Percentiles rank a stretch among this genome's conserved stretches.
phyloP scores from a whole-genome alignment of 768 basidiomycete species.

The Termitomyces sp. region DNA sequence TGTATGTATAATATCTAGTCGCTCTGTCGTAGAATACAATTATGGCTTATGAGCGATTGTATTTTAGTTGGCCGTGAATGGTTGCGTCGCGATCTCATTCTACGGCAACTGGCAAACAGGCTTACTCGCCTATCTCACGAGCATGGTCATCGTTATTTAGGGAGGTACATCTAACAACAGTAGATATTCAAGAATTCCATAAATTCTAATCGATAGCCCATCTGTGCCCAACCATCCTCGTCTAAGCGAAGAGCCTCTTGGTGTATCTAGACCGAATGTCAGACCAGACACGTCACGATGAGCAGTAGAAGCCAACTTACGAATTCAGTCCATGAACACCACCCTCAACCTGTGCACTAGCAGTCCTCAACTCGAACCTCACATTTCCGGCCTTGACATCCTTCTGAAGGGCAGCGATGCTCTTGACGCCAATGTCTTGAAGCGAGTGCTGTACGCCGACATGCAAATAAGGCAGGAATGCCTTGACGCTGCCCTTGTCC shows the following conservation, averaged over 20 bases:
- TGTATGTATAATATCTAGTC: background rate
- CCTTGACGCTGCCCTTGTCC: constrained; percentile 93
- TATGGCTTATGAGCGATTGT: too few species aligned
- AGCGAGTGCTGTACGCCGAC: constrained; percentile 88
- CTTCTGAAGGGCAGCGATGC: constrained; percentile 60
- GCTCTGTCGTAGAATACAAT: background rate
- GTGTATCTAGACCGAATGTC: constrained; percentile 26
- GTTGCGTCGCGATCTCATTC: too few species aligned
- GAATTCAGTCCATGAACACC: constrained; percentile 95
- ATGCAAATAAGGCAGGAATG: constrained; percentile 85
- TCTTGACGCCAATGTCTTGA: constrained; percentile 86
- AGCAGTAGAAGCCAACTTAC: constrained; percentile 44
- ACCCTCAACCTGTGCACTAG: constrained; percentile 93
- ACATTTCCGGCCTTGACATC: constrained; percentile 65
- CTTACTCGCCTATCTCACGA: too few species aligned
- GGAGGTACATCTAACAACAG: too few species aligned
- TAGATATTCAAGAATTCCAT: constrained; percentile 2
- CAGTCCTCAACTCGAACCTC: constrained; percentile 89
- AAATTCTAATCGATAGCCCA: background rate
- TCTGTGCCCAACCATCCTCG: background rate
- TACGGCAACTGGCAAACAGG: too few species aligned
- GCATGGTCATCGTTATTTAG: too few species aligned
- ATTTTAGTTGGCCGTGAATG: too few species aligned
- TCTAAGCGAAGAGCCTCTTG: constrained; percentile 31
- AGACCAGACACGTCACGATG: background rate